A percentile compares a stretch with the other conserved stretches of the same genome.
Evolutionary conservation across 257 asterid species (phyloP).

Genomic region (Solanum pimpinellifolium): DNA sequence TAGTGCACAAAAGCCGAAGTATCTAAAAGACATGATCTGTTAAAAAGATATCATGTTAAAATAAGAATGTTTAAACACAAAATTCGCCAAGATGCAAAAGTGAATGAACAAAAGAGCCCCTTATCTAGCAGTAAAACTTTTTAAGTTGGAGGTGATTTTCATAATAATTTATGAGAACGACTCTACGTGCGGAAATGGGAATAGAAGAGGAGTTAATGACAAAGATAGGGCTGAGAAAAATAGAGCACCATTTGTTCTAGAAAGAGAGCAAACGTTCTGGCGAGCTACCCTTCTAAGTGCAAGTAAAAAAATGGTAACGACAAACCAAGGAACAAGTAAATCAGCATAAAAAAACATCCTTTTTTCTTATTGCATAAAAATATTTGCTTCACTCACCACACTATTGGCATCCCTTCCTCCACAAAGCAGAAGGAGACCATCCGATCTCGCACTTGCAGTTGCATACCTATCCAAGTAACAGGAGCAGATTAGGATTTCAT

Average conservation of each 20-base stretch:
- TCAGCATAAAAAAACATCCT: background rate
- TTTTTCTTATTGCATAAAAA: background rate
- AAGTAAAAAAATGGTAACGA: background rate
- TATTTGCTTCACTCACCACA: conserved; percentile 54
- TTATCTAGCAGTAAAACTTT: background rate
- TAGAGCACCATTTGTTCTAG: background rate
- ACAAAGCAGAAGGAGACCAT: conserved; percentile 97
- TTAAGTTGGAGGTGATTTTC: background rate
- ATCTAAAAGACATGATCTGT: background rate
- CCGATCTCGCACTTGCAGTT: conserved; percentile 98
- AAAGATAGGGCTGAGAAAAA: background rate
- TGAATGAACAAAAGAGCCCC: background rate
- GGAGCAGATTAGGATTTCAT: background rate
- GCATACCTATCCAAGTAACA: conserved; percentile 60
- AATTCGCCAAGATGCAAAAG: background rate
- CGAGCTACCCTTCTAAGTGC: background rate
- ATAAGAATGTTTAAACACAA: background rate
- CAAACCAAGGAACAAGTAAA: background rate
- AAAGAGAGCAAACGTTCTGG: background rate
- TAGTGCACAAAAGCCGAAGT: background rate
- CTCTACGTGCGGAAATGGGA: background rate
- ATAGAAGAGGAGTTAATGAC: background rate
- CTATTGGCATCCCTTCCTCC: conserved; percentile 99
- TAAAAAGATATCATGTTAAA: background rate
- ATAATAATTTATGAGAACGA: background rate